Conservation (phyloP, 345 rosid genomes). For the Excoecaria cochinchinensis region DNA sequence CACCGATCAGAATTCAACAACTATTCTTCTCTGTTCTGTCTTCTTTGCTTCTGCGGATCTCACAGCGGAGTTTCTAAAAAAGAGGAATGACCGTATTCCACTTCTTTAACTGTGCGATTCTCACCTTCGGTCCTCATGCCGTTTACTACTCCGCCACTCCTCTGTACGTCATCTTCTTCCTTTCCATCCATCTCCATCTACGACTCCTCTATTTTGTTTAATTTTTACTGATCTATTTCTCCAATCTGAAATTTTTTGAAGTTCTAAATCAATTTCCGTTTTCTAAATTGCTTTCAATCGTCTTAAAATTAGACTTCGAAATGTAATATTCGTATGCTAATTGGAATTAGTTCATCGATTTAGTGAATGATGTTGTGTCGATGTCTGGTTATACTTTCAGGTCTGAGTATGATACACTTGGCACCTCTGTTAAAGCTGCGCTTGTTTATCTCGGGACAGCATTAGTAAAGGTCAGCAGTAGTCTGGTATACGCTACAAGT, state of each 20-base stretch:
- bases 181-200: not conserved
- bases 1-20: not conserved
- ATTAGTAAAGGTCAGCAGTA: slow-evolving; percentile 66
- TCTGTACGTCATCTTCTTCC: slow-evolving; percentile 38
- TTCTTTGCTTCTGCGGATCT: slow-evolving; percentile 4
- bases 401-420: slow-evolving; percentile 96
- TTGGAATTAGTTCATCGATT: not conserved
- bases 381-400: slow-evolving; percentile 34
- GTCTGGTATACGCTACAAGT: not conserved
- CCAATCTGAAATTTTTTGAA: not conserved
- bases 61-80: not conserved
- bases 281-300: not conserved
- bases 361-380: not conserved
- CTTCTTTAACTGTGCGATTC: slow-evolving; percentile 98
- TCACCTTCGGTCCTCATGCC: slow-evolving; percentile 98
- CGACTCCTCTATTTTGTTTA: not conserved
- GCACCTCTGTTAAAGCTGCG: slow-evolving; percentile 84
- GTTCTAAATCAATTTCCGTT: not conserved
- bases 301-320: not conserved
- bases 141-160: slow-evolving; percentile 99
- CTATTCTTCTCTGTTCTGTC: not conserved
- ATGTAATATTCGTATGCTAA: not conserved
- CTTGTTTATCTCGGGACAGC: slow-evolving; percentile 91
- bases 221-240: slow-evolving; percentile 13
- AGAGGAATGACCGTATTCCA: slow-evolving; percentile 80